Conservation (phyloP, 306 rosid genomes). For the Urtica urens region DNA sequence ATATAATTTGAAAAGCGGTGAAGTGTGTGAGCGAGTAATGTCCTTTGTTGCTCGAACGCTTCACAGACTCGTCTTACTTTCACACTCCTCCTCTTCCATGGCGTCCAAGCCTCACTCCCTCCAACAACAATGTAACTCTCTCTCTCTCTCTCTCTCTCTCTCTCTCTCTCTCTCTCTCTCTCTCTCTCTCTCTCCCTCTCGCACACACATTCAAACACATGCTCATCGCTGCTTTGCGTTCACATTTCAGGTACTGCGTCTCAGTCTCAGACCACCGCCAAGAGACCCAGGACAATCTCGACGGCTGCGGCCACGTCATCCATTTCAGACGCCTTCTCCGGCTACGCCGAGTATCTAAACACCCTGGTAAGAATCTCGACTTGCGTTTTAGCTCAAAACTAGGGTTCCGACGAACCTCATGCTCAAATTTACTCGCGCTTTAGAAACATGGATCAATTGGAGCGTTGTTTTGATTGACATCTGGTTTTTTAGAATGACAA, state of each 20-base stretch:
- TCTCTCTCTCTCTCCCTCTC: constrained; percentile 1
- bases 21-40: constrained; percentile 16
- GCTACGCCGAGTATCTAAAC: constrained; percentile 58
- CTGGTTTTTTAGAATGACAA: constrained; percentile 59
- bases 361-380: constrained; percentile 35
- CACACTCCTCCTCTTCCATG: constrained; percentile 18
- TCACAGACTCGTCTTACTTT: constrained; percentile 11
- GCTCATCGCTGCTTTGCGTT: too few species aligned
- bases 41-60: constrained; percentile 16
- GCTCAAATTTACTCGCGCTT: too few species aligned
- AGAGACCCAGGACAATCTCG: constrained; percentile 56
- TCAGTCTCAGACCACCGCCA: constrained; percentile 28
- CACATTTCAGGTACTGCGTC: constrained; percentile 37
- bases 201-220: neutral
- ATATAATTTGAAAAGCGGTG: too few species aligned
- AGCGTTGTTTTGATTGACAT: neutral
- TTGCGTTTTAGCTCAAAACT: neutral
- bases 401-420: too few species aligned
- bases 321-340: constrained; percentile 53
- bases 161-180: neutral
- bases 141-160: constrained; percentile 1
- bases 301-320: constrained; percentile 40
- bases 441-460: too few species aligned
- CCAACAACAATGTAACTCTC: constrained; percentile 29
- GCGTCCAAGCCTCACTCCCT: constrained; percentile 50